phyloP scores from a whole-genome alignment of 306 rosid species.

The Vicia sativa region DNA sequence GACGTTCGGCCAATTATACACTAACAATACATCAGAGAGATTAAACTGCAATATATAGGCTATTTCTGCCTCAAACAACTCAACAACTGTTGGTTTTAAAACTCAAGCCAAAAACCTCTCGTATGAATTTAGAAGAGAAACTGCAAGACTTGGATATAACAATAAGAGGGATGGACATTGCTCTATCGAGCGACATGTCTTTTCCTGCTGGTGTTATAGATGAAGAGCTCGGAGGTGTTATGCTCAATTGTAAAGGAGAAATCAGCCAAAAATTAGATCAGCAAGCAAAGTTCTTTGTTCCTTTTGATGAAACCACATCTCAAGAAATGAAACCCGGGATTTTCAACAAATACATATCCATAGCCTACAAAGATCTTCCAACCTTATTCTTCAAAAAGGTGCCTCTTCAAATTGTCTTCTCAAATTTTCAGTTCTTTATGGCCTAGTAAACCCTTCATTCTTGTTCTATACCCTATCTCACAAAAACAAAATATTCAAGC shows the following conservation, averaged over 20 bases:
- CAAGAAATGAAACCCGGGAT: slow-evolving; percentile 39
- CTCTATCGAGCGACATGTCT: slow-evolving; percentile 53
- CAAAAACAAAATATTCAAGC: slow-evolving; percentile 24
- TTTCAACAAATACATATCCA: slow-evolving; percentile 42
- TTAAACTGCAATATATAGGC: slow-evolving; percentile 50
- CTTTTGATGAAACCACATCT: slow-evolving; percentile 47
- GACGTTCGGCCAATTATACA: slow-evolving; percentile 48
- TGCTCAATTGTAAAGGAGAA: slow-evolving; percentile 44
- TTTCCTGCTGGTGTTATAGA: slow-evolving; percentile 48
- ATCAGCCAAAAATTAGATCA: slow-evolving; percentile 45
- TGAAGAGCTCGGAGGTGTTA: slow-evolving; percentile 49
- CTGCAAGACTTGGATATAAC: slow-evolving; percentile 54
- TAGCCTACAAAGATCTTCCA: slow-evolving; percentile 47
- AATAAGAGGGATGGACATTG: slow-evolving; percentile 70
- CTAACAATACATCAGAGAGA: slow-evolving; percentile 58
- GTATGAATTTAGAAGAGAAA: slow-evolving; percentile 42
- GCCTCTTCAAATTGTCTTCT: slow-evolving; percentile 59
- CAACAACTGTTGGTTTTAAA: slow-evolving; percentile 41
- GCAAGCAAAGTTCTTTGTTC: slow-evolving; percentile 44
- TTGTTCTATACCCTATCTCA: slow-evolving; percentile 43
- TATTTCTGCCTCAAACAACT: slow-evolving; percentile 45
- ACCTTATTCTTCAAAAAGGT: slow-evolving; percentile 57
- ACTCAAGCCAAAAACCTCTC: slow-evolving; percentile 53
- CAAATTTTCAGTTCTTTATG: slow-evolving; percentile 29
- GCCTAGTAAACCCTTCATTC: slow-evolving; percentile 47